Base-by-base conservation (phyloP, 371 early-diverging fungal species). In the Mortierella sp. region DNA sequence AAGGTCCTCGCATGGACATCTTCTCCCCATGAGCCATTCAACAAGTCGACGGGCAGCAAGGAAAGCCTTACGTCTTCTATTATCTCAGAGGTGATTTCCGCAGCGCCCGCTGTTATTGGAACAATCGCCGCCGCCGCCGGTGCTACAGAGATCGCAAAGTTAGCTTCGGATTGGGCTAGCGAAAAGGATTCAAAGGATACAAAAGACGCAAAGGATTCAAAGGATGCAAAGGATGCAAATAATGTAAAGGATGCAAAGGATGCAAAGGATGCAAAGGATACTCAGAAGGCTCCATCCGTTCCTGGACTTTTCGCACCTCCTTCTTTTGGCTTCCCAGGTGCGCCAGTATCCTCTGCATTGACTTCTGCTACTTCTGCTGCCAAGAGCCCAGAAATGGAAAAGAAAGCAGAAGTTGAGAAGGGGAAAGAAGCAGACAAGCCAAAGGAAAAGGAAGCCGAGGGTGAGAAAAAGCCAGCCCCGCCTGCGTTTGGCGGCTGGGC, bases 1-100 rank as follows among this genome's bases (percentile, higher is more conserved):
- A n/a, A n/a, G n/a, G 64, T 61, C 5, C 58, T 71, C 33, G 52
- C 58, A 16, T 72, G 77, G 77, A 65, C 69, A 7, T 65, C 72
- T 0, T 69, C 72, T 0, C 28, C 65, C 7, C 21, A 40, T 43
- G 40, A 66, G 6, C 57, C 19, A 19, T 36, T 55, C 15, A 63
- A 22, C 50, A 62, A 47, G 9, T 24, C 57, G 11, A 24, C 21
- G 10, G 50, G 63, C 6, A 21, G 52, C 28, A 68, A 63, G 28
- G 65, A 36, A 50, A 64, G 43, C 43, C 45, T 38, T 41, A 36
- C 60, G 4, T 22, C 43, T 3, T 33, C 74, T 9, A 4, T 69
- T 11, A 36, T 64, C 13, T 64, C 74, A 4, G 64, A 69, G 13
- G 63, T 64, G 0, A 45, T 58, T 21, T 73, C 74, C 21, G 69